Conservation (phyloP, 805 yeast genomes). For the Spathaspora passalidarum region DNA sequence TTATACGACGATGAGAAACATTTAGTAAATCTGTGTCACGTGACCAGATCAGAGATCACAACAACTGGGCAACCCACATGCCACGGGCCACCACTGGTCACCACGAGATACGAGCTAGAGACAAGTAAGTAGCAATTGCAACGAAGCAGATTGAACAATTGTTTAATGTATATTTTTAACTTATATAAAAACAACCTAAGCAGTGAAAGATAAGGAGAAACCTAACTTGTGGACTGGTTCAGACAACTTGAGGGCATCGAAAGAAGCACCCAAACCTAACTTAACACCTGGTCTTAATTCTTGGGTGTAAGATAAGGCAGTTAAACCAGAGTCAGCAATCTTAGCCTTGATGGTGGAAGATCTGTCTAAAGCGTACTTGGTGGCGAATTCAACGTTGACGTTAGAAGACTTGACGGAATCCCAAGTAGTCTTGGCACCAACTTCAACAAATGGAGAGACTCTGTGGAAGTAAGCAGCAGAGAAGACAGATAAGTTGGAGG, state of each 20-base stretch:
- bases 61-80: no score
- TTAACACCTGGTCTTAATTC: constrained; percentile 93
- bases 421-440: constrained; percentile 97
- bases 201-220: constrained; percentile 88
- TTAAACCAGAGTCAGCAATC: constrained; percentile 92
- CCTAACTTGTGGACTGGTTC: constrained; percentile 99
- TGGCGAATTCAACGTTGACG: constrained; percentile 92
- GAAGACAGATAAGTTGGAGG: constrained; percentile 83
- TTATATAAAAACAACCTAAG: no score
- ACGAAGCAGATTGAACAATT: no score
- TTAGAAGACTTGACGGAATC: constrained; percentile 79
- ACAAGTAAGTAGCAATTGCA: no score
- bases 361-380: constrained; percentile 88
- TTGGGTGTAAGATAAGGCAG: constrained; percentile 93
- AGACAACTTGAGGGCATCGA: constrained; percentile 91
- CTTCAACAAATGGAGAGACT: constrained; percentile 87
- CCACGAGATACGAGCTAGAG: no score
- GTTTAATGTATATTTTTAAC: no score
- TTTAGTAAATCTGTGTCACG: no score
- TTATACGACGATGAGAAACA: no score
- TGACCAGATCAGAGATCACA: no score
- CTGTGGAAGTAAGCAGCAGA: constrained; percentile 97
- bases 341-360: constrained; percentile 93
- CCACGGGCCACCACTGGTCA: no score
- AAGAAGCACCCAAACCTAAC: constrained; percentile 94